phyloP scores from a whole-genome alignment of 176 grass and related monocot species.

The Oropetium thomaeum region DNA sequence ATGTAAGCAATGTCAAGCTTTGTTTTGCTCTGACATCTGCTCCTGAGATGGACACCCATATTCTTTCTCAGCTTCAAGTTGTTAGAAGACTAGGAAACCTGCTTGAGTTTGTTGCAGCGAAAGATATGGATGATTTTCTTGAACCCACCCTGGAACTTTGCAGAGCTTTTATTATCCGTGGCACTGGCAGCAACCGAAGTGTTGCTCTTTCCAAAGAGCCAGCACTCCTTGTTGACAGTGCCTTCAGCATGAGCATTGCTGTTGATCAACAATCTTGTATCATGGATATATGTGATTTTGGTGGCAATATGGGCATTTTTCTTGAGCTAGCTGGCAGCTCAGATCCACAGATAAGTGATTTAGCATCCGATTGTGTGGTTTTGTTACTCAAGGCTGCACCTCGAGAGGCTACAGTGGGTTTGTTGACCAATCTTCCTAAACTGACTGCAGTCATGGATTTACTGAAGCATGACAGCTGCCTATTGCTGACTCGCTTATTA shows the following conservation, averaged over 20 bases:
- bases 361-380: slow-evolving; percentile 80
- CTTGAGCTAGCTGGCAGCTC: slow-evolving; percentile 59
- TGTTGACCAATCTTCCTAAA: slow-evolving; percentile 82
- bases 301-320: slow-evolving; percentile 76
- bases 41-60: slow-evolving; percentile 78
- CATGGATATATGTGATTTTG: slow-evolving; percentile 91
- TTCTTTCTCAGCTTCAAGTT: slow-evolving; percentile 85
- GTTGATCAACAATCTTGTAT: slow-evolving; percentile 75
- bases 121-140: slow-evolving; percentile 96
- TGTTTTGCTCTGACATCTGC: slow-evolving; percentile 86
- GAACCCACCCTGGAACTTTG: slow-evolving; percentile 89
- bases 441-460: slow-evolving; percentile 48
- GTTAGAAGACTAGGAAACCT: slow-evolving; percentile 93
- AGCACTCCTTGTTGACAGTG: slow-evolving; percentile 63
- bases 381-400: slow-evolving; percentile 76
- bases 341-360: slow-evolving; percentile 67
- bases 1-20: slow-evolving; percentile 93
- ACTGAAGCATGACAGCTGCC: slow-evolving; percentile 48
- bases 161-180: slow-evolving; percentile 76
- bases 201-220: slow-evolving; percentile 78
- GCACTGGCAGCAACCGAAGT: slow-evolving; percentile 71
- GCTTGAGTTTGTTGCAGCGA: slow-evolving; percentile 85
- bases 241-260: slow-evolving; percentile 89
- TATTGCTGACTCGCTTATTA: slow-evolving; percentile 61
- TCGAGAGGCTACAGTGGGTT: slow-evolving; percentile 71